A percentile compares a stretch with the other conserved stretches of the same genome.
These are phyloP conservation scores for Ascochyta lentis DNA, from an alignment of 2,329 filamentous ascomycete species.

Conservation along the genomic window DNA sequence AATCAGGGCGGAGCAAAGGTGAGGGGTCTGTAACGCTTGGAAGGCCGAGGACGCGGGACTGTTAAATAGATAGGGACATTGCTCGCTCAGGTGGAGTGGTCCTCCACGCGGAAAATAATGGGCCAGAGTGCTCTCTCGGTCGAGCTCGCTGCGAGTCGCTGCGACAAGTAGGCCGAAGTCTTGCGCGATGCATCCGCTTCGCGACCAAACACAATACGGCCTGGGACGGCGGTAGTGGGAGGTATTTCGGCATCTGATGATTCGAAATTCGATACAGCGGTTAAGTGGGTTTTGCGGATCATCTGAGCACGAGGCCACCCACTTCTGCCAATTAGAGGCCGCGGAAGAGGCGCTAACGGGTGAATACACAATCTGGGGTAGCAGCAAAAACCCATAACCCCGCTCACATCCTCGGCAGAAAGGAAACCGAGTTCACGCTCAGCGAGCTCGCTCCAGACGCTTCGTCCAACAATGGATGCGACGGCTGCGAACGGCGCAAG, in stretches of 20 bases:
- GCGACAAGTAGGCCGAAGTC: conserved; percentile 10
- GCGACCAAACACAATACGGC: not conserved
- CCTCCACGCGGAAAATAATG: conserved; percentile 17
- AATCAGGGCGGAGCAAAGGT: conserved; percentile 9
- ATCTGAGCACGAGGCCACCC: conserved; percentile 10
- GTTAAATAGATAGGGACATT: conserved; percentile 27
- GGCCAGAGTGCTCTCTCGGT: conserved; percentile 34
- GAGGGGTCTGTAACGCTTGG: conserved; percentile 27
- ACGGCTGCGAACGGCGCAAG: conserved; percentile 24
- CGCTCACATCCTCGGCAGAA: conserved; percentile 25
- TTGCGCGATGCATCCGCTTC: conserved; percentile 8
- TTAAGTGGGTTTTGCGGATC: conserved; percentile 17
- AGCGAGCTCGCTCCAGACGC: conserved; percentile 32
- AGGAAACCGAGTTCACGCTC: conserved; percentile 23
- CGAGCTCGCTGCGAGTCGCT: conserved; percentile 39
- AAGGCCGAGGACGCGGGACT: conserved; percentile 20
- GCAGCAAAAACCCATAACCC: conserved; percentile 26
- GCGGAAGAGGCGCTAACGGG: conserved; percentile 8
- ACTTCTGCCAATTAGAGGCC: conserved; percentile 22
- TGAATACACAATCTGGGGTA: conserved; percentile 35
- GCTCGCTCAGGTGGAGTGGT: conserved; percentile 20
- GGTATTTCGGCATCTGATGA: conserved; percentile 11
- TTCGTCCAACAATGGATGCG: conserved; percentile 40
- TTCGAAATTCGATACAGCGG: conserved; percentile 7
- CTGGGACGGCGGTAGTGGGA: conserved; percentile 7